Evolutionary conservation across 768 basidiomycete species (phyloP).

Genomic region (Floccularia luteovirens): DNA sequence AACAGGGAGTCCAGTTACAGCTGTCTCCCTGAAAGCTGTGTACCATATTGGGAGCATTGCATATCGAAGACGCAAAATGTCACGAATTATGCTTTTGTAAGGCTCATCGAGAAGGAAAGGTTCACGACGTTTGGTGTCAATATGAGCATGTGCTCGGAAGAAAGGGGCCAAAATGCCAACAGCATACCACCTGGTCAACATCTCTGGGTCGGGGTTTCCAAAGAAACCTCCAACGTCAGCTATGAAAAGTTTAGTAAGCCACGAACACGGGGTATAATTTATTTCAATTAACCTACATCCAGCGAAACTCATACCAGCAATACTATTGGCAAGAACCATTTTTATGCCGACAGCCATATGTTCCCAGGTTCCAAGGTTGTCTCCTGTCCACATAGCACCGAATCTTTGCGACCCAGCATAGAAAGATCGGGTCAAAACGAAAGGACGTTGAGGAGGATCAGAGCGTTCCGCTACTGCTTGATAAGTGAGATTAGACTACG

Average conservation of each 20-base stretch:
- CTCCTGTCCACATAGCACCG: constrained; percentile 98
- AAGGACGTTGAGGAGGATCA: constrained; percentile 74
- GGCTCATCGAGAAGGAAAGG: constrained; percentile 91
- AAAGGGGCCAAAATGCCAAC: constrained; percentile 94
- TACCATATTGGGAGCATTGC: constrained; percentile 91
- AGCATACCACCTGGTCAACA: constrained; percentile 96
- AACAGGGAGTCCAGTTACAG: constrained; percentile 73
- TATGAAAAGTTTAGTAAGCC: constrained; percentile 20
- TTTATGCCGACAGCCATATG: constrained; percentile 92
- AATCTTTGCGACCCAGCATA: constrained; percentile 93
- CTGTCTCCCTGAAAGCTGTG: constrained; percentile 91
- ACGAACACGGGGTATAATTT: background rate
- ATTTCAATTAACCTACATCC: constrained; percentile 58
- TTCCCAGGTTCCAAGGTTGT: constrained; percentile 96
- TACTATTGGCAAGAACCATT: constrained; percentile 84
- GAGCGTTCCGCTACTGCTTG: constrained; percentile 76
- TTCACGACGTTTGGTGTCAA: constrained; percentile 96
- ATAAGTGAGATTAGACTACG: constrained; percentile 75
- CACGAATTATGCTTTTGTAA: constrained; percentile 74
- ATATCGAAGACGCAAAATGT: constrained; percentile 78
- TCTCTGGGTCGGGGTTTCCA: constrained; percentile 90
- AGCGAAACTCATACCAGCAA: constrained; percentile 86
- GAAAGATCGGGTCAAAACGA: constrained; percentile 94
- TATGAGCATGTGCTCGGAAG: constrained; percentile 97
- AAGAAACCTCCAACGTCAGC: constrained; percentile 99